Conservation (phyloP, 2,329 filamentous ascomycete genomes). For the Monilinia fructicola region DNA sequence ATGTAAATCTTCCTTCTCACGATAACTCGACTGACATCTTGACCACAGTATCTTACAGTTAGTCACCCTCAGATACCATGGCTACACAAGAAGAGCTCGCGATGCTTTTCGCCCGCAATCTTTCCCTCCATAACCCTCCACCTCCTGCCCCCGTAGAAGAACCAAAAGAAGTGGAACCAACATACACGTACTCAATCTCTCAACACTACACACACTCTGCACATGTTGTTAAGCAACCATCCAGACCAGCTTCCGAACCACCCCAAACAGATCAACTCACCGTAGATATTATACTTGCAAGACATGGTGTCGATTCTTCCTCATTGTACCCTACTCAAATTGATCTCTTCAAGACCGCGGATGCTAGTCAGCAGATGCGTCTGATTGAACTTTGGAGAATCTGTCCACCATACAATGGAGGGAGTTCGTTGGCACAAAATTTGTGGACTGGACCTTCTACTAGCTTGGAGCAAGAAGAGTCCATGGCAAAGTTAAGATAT, state of each 20-base stretch:
- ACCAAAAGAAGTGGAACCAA: constrained; percentile 42
- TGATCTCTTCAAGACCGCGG: constrained; percentile 74
- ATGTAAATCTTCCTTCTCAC: constrained; percentile 31
- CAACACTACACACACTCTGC: constrained; percentile 83
- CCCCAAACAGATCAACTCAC: constrained; percentile 50
- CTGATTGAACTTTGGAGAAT: constrained; percentile 28
- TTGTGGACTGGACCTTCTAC: constrained; percentile 57
- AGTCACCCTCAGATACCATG: constrained; percentile 41
- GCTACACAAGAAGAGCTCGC: constrained; percentile 79
- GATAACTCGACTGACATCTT: constrained; percentile 14
- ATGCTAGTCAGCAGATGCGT: constrained; percentile 60
- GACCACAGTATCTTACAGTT: not conserved
- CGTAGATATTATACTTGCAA: constrained; percentile 58
- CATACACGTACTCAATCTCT: constrained; percentile 71
- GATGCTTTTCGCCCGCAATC: constrained; percentile 73
- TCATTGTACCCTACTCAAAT: constrained; percentile 73
- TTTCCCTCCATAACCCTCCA: constrained; percentile 55
- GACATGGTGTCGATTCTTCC: constrained; percentile 68
- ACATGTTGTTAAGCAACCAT: constrained; percentile 55
- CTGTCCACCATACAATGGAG: constrained; percentile 52
- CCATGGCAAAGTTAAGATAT: constrained; percentile 58
- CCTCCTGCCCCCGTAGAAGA: constrained; percentile 39
- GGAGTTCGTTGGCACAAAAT: constrained; percentile 57
- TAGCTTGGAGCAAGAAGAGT: constrained; percentile 54
- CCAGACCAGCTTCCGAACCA: constrained; percentile 53